Percentiles rank a stretch among this genome's conserved stretches.
These are phyloP conservation scores for Cladorrhinum sp. DNA, from an alignment of 2,329 filamentous ascomycete species.

Conservation along the genomic window DNA sequence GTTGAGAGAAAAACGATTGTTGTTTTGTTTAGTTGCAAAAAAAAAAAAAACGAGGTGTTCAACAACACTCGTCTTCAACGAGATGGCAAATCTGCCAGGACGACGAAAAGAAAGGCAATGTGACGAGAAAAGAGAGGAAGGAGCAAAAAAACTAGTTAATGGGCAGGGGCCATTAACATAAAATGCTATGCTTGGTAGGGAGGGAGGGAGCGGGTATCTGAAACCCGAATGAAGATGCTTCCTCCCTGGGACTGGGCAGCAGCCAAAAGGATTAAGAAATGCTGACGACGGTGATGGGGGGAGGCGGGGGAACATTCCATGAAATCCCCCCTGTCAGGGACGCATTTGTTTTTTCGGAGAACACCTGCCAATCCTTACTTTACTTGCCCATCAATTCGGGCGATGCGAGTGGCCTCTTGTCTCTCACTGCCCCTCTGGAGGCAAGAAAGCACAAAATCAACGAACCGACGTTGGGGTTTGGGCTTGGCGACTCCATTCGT, in stretches of 20 bases:
- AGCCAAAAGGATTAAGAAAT: not conserved
- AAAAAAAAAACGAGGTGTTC: constrained; percentile 11
- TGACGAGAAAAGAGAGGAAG: constrained; percentile 2
- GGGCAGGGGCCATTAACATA: constrained; percentile 9
- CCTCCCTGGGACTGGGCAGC: not conserved
- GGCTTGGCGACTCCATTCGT: constrained; percentile 7
- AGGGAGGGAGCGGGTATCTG: constrained; percentile 28
- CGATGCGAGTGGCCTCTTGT: not conserved
- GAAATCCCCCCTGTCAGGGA: not conserved
- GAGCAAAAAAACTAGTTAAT: constrained; percentile 11
- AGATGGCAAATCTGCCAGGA: constrained; percentile 11
- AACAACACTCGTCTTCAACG: constrained; percentile 1
- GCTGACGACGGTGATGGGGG: not conserved
- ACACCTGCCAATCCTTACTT: not conserved
- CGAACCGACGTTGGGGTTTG: constrained; percentile 13
- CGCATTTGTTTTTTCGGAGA: not conserved
- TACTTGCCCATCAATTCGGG: not conserved
- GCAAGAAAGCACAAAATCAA: not conserved
- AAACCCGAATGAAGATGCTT: constrained; percentile 25
- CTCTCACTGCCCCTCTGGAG: not conserved
- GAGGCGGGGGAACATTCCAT: not conserved
- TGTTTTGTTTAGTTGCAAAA: not conserved
- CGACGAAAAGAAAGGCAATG: not conserved
- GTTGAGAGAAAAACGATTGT: not conserved
- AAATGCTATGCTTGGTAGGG: constrained; percentile 9